These are phyloP conservation scores for Apiospora malaysiana DNA, from an alignment of 2,329 filamentous ascomycete species.

Conservation along the genomic window DNA sequence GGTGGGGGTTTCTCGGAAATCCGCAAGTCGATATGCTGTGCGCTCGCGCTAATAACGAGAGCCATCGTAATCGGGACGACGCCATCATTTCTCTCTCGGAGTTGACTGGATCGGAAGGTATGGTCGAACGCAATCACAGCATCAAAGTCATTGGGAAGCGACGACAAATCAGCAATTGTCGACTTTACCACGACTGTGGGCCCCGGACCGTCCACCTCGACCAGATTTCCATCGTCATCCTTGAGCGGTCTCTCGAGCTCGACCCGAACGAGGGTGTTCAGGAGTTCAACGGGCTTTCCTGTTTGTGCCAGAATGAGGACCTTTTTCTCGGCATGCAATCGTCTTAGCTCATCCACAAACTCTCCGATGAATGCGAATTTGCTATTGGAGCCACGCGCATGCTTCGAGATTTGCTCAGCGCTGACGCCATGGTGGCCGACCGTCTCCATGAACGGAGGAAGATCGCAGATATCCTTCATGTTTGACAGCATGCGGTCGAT, in stretches of 20 bases:
- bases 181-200: slow-evolving; percentile 41
- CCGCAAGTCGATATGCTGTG: slow-evolving; percentile 61
- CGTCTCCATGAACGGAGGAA: slow-evolving; percentile 58
- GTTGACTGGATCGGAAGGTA: slow-evolving; percentile 47
- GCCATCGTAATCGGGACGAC: slow-evolving; percentile 51
- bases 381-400: slow-evolving; percentile 60
- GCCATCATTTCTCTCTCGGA: slow-evolving; percentile 33
- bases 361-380: slow-evolving; percentile 67
- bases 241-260: slow-evolving; percentile 29
- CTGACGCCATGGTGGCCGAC: slow-evolving; percentile 47
- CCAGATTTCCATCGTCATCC: slow-evolving; percentile 32
- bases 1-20: slow-evolving; percentile 46
- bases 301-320: slow-evolving; percentile 61
- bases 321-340: slow-evolving; percentile 47
- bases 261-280: slow-evolving; percentile 55
- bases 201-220: background rate
- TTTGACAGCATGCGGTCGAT: slow-evolving; percentile 58
- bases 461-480: slow-evolving; percentile 62
- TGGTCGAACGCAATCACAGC: slow-evolving; percentile 61
- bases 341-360: slow-evolving; percentile 53
- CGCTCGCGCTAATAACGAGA: slow-evolving; percentile 56
- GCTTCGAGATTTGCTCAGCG: slow-evolving; percentile 51
- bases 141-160: slow-evolving; percentile 50
- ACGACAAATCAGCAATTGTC: slow-evolving; percentile 44
- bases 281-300: slow-evolving; percentile 55